These are phyloP conservation scores for Plasmodium berghei DNA, from an alignment of 169 alveolate genomes.

Conservation along the genomic window DNA sequence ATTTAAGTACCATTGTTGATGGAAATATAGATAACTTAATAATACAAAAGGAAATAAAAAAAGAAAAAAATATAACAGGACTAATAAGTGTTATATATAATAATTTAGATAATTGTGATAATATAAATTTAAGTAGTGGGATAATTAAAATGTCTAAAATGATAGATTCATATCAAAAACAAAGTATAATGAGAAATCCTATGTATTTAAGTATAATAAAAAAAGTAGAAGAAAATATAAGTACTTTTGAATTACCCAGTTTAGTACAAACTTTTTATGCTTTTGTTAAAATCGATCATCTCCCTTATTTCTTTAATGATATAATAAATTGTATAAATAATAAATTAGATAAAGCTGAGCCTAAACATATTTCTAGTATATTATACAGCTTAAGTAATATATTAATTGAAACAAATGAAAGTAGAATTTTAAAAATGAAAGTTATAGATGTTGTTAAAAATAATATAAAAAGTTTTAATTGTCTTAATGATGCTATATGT, in stretches of 20 bases:
- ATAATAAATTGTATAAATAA: slow-evolving; percentile 30
- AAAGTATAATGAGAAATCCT: slow-evolving; percentile 42
- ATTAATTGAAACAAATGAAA: slow-evolving; percentile 68
- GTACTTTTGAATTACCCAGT: slow-evolving; percentile 22
- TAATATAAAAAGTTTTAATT: slow-evolving; percentile 5
- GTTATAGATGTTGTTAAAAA: slow-evolving; percentile 32
- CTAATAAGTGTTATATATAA: slow-evolving; percentile 50
- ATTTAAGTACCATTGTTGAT: slow-evolving; percentile 55
- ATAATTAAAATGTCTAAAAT: slow-evolving; percentile 43
- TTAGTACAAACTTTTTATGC: slow-evolving; percentile 63
- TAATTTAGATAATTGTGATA: slow-evolving; percentile 48
- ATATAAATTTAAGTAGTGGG: slow-evolving; percentile 66
- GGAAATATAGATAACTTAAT: slow-evolving; percentile 70
- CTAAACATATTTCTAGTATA: slow-evolving; percentile 62
- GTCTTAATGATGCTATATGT: slow-evolving; percentile 51
- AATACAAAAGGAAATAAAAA: slow-evolving; percentile 68
- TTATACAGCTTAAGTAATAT: slow-evolving; percentile 60
- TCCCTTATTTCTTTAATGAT: slow-evolving; percentile 54
- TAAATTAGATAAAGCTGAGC: slow-evolving; percentile 17
- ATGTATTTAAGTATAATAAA: slow-evolving; percentile 52
- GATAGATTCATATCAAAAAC: slow-evolving; percentile 63
- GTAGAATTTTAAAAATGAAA: slow-evolving; percentile 52
- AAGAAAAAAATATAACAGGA: slow-evolving; percentile 57
- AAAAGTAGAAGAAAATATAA: slow-evolving; percentile 36
- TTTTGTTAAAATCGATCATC: slow-evolving; percentile 49